Evolutionary conservation across 805 yeast genomes (phyloP).

Genomic region (Monosporozyma solicola): DNA sequence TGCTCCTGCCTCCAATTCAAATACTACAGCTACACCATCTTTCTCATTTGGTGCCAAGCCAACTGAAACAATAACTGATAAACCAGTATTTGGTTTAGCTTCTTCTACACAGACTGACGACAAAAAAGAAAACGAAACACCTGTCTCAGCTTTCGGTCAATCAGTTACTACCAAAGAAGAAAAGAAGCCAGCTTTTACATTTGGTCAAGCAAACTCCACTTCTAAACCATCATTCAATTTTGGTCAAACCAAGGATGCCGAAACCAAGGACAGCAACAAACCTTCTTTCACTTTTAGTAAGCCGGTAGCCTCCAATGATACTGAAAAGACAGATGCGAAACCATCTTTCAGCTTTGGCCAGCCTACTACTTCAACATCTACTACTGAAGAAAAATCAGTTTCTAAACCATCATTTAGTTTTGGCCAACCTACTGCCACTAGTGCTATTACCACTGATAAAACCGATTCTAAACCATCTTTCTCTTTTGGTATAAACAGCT

Average conservation of each 20-base stretch:
- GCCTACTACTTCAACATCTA: neutral
- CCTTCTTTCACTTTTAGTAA: constrained; percentile 19
- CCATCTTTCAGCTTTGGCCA: constrained; percentile 10
- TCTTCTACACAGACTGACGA: neutral
- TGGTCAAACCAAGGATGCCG: constrained; percentile 7
- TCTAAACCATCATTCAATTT: constrained; percentile 19
- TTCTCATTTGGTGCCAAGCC: constrained; percentile 19
- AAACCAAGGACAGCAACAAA: constrained; percentile 4
- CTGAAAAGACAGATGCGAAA: constrained; percentile 1
- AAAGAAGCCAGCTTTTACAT: neutral
- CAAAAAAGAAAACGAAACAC: neutral
- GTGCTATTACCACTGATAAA: constrained; percentile 16
- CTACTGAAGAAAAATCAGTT: neutral
- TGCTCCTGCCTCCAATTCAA: neutral
- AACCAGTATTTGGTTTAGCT: neutral
- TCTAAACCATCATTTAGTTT: constrained; percentile 11
- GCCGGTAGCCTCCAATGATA: neutral
- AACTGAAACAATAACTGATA: neutral
- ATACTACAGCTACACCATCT: constrained; percentile 9
- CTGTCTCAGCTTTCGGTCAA: neutral
- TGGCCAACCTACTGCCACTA: constrained; percentile 5
- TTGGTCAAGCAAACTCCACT: neutral
- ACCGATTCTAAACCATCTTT: constrained; percentile 20
- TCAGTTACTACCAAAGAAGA: neutral
- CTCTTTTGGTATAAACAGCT: constrained; percentile 17